Conservation (phyloP, 1,284 basidiomycete species). For the Trichosporon sp. region DNA sequence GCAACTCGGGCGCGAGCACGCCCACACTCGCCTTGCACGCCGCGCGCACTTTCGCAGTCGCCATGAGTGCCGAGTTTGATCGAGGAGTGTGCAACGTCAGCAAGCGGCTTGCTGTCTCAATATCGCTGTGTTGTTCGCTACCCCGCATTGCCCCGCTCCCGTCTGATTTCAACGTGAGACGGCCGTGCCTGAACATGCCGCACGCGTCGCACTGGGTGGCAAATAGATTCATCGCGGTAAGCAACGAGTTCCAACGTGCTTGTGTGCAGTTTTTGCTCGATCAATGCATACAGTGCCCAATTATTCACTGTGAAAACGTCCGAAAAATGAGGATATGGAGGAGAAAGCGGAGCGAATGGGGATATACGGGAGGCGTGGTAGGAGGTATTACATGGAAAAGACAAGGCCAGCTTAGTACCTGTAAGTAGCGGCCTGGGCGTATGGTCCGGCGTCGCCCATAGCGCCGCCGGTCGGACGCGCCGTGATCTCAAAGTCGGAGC, state of each 20-base stretch:
- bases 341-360: not conserved
- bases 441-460: slow-evolving; percentile 31
- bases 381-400: not conserved
- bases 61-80: not conserved
- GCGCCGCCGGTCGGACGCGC: slow-evolving; percentile 49
- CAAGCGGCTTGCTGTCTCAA: not conserved
- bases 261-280: not conserved
- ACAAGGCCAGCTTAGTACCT: slow-evolving; percentile 30
- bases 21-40: slow-evolving; percentile 13
- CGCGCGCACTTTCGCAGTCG: slow-evolving; percentile 18
- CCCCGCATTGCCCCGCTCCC: not conserved
- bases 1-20: slow-evolving; percentile 36
- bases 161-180: too few relatives aligned
- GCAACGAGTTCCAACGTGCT: too few relatives aligned
- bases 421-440: slow-evolving; percentile 52
- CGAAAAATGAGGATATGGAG: slow-evolving; percentile 2
- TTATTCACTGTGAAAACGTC: slow-evolving; percentile 11
- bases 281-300: slow-evolving; percentile 13
- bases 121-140: not conserved
- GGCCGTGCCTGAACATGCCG: not conserved
- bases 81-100: not conserved
- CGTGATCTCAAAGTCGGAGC: slow-evolving; percentile 30
- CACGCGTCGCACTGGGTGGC: not conserved
- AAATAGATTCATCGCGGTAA: not conserved
- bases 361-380: not conserved